These are phyloP conservation scores for Colletotrichum abscissum DNA, from an alignment of 2,329 filamentous ascomycete species.

Conservation along the genomic window DNA sequence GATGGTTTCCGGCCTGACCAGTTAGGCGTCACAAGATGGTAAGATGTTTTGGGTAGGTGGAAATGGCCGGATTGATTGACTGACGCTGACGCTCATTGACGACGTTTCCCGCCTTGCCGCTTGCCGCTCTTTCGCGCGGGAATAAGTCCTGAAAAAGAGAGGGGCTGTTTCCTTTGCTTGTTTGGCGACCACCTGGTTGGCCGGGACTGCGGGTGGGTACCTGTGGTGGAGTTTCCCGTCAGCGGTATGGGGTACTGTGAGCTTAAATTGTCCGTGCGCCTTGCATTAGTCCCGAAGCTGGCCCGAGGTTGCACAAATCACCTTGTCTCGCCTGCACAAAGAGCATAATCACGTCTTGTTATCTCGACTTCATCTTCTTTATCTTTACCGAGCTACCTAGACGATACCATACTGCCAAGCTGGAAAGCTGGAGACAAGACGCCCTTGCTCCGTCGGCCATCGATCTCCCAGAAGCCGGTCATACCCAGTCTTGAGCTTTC, in stretches of 20 bases:
- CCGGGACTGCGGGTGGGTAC: not conserved
- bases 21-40: slow-evolving; percentile 4
- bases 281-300: not conserved
- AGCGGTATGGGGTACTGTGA: slow-evolving; percentile 11
- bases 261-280: slow-evolving; percentile 29
- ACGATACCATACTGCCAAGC: too few relatives aligned
- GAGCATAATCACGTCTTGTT: not conserved
- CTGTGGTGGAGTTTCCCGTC: slow-evolving; percentile 6
- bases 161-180: slow-evolving; percentile 26
- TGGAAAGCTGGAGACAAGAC: too few relatives aligned
- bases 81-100: slow-evolving; percentile 31
- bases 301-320: slow-evolving; percentile 22
- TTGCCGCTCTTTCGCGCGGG: slow-evolving; percentile 31
- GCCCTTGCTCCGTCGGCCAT: too few relatives aligned
- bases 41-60: slow-evolving; percentile 15
- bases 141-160: slow-evolving; percentile 24
- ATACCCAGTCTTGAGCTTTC: too few relatives aligned
- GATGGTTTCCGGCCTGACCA: slow-evolving; percentile 15
- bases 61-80: slow-evolving; percentile 27
- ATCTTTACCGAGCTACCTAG: not conserved
- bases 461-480: too few relatives aligned
- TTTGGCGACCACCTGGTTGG: slow-evolving; percentile 26
- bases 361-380: too few relatives aligned
- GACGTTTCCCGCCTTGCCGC: slow-evolving; percentile 35
- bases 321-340: not conserved